These are phyloP conservation scores for Calophaca sinica DNA, from an alignment of 306 rosid species.

Conservation along the genomic window DNA sequence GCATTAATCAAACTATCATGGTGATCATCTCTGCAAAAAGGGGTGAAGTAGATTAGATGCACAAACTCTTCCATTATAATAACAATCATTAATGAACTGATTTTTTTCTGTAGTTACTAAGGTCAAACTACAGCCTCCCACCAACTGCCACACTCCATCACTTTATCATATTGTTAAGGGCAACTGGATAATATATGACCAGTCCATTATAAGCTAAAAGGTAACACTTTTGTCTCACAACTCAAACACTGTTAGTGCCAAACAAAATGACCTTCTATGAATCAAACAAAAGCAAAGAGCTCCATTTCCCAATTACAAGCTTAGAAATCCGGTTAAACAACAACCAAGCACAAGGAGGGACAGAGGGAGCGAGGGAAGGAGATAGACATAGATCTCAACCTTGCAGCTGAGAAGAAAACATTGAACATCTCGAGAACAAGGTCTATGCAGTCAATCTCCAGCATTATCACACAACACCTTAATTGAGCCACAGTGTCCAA, in stretches of 20 bases:
- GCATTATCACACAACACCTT: conserved; percentile 83
- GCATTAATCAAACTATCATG: conserved; percentile 64
- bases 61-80: conserved; percentile 36
- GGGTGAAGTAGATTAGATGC: conserved; percentile 18
- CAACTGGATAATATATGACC: conserved; percentile 19
- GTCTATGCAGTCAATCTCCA: conserved; percentile 77
- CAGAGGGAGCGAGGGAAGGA: not conserved
- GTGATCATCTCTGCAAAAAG: conserved; percentile 69
- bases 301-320: conserved; percentile 25
- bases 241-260: not conserved
- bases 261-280: conserved; percentile 17
- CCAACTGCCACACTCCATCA: not conserved
- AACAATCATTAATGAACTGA: conserved; percentile 27
- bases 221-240: conserved; percentile 13
- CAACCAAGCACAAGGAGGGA: conserved; percentile 31
- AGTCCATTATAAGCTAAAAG: conserved; percentile 19
- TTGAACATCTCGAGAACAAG: conserved; percentile 79
- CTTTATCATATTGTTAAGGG: conserved; percentile 33
- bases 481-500: conserved; percentile 79
- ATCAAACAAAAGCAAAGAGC: conserved; percentile 33
- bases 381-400: conserved; percentile 53
- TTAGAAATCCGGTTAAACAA: conserved; percentile 17
- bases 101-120: conserved; percentile 6
- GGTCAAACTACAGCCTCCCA: conserved; percentile 21
- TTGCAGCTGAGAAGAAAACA: conserved; percentile 76